Percentiles rank a stretch among this genome's conserved stretches.
phyloP scores from a whole-genome alignment of 306 rosid genomes.

The Phaseolus lunatus region DNA sequence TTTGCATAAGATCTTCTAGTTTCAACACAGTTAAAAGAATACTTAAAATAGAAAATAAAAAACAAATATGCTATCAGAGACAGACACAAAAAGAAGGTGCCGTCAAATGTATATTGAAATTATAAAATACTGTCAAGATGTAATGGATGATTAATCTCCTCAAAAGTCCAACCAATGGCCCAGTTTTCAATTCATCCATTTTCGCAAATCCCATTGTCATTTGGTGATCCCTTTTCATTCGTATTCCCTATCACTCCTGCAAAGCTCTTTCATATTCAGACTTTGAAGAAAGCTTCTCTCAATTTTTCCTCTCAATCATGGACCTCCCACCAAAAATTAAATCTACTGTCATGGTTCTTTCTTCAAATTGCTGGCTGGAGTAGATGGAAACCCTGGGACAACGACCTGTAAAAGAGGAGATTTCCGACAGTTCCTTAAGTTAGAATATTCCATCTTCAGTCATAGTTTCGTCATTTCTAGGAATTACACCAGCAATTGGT shows the following conservation, averaged over 20 bases:
- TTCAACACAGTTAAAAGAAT: background rate
- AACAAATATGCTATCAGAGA: background rate
- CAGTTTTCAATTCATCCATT: background rate
- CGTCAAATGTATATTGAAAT: background rate
- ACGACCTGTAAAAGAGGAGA: background rate
- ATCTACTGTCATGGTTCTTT: background rate
- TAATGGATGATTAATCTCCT: conserved; percentile 7
- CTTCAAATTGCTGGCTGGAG: background rate
- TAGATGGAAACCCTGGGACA: background rate
- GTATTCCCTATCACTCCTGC: background rate
- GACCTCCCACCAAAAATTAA: background rate
- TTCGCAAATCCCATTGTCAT: background rate
- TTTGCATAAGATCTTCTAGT: background rate
- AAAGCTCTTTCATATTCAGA: background rate
- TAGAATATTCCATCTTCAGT: background rate
- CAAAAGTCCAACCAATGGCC: background rate
- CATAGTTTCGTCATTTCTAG: background rate
- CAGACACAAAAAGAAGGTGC: background rate
- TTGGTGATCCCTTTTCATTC: background rate
- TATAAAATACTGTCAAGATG: background rate
- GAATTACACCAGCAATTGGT: background rate
- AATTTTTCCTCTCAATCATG: background rate
- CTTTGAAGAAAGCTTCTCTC: background rate
- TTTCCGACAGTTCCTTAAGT: background rate
- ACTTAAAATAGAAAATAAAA: background rate